A percentile compares a stretch with the other conserved stretches of the same genome.
phyloP scores from a whole-genome alignment of 176 grass and related monocot genomes.

The Lolium multiflorum region DNA sequence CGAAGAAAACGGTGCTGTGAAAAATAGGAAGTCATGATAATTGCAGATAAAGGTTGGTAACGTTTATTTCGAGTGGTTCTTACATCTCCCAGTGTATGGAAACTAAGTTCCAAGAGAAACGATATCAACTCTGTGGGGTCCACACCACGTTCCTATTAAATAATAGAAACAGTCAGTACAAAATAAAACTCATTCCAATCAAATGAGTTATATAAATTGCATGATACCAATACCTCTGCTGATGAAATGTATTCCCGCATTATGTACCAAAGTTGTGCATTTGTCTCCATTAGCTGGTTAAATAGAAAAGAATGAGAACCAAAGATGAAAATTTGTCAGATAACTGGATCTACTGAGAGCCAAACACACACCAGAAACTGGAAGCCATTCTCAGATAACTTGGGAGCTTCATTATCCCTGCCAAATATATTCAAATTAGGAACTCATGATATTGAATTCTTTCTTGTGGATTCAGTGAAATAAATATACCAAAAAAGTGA shows the following conservation, averaged over 20 bases:
- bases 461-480: slow-evolving; percentile 10
- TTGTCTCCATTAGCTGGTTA: slow-evolving; percentile 94
- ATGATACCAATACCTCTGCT: slow-evolving; percentile 72
- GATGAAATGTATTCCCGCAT: slow-evolving; percentile 98
- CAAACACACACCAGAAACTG: slow-evolving; percentile 73
- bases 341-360: slow-evolving; percentile 42
- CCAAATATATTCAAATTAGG: slow-evolving; percentile 46
- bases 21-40: not conserved
- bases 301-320: slow-evolving; percentile 41
- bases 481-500: not conserved
- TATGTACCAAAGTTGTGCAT: slow-evolving; percentile 97
- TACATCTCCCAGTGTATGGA: slow-evolving; percentile 88
- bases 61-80: slow-evolving; percentile 12
- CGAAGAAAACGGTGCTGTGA: not conserved
- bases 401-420: slow-evolving; percentile 87
- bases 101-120: slow-evolving; percentile 95
- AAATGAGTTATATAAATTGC: not conserved
- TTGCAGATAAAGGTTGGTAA: not conserved
- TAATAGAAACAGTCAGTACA: slow-evolving; percentile 33
- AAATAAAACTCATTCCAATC: slow-evolving; percentile 11
- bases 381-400: slow-evolving; percentile 95
- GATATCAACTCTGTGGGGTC: slow-evolving; percentile 90
- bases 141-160: slow-evolving; percentile 82
- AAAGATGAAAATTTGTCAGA: slow-evolving; percentile 29
- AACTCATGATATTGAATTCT: slow-evolving; percentile 4